These are phyloP conservation scores for Nemophila menziesii DNA, from an alignment of 257 asterid species.

Conservation along the genomic window DNA sequence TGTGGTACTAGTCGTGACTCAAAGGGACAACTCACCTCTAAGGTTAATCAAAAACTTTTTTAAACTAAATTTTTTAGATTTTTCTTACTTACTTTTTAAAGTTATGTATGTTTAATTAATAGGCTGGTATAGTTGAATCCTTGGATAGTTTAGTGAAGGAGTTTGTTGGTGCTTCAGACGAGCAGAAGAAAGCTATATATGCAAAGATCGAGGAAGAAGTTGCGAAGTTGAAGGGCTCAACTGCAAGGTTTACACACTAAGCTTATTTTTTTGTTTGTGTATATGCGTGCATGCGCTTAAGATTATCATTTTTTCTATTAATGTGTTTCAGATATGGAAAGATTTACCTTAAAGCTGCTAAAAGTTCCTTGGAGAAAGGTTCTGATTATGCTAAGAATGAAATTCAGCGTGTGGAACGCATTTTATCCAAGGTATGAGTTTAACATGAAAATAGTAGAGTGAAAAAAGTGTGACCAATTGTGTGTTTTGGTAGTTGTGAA, in stretches of 20 bases:
- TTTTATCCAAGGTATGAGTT: constrained; percentile 70
- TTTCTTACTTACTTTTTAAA: no score
- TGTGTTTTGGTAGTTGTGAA: background rate
- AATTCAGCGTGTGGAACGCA: constrained; percentile 65
- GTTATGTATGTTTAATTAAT: constrained; percentile 15
- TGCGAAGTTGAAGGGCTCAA: constrained; percentile 53
- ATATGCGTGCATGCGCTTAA: no score
- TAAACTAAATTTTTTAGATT: no score
- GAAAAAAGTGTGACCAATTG: background rate
- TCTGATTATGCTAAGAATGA: constrained; percentile 81
- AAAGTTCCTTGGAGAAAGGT: constrained; percentile 73
- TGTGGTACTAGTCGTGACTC: constrained; percentile 81
- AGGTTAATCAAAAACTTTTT: constrained; percentile 62
- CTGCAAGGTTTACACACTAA: constrained; percentile 40
- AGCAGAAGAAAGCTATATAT: constrained; percentile 45
- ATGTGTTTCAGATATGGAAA: constrained; percentile 49
- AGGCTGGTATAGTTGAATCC: constrained; percentile 77
- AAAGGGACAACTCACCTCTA: constrained; percentile 61
- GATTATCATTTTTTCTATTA: background rate
- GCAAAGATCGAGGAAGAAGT: constrained; percentile 66
- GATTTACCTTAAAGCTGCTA: constrained; percentile 75
- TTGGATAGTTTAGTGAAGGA: constrained; percentile 67
- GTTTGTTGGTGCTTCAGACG: constrained; percentile 42
- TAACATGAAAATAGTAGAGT: background rate
- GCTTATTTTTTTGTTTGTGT: background rate